Base-by-base conservation (phyloP, 805 yeast genomes). In the Lipomyces orientalis region DNA sequence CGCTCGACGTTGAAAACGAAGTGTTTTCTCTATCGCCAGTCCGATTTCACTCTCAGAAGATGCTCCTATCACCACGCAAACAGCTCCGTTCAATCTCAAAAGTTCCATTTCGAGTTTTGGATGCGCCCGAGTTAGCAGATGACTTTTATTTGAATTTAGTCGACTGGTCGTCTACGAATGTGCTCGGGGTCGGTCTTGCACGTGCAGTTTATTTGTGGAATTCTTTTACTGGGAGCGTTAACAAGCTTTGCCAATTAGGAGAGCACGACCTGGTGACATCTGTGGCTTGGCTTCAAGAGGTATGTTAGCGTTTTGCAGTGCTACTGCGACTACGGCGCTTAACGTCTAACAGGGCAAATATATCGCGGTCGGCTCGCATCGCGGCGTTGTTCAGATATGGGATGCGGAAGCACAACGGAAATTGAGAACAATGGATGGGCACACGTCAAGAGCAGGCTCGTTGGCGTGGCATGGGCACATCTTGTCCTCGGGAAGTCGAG, bases 391-490 rank as follows among this genome's bases (percentile, higher is more conserved):
- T 5, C 97, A 93, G 76, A 93, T 95, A 19, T 95, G 97, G 95
- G 98, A 95, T 78, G 97, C 93, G 0, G 85, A 89, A 12, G 88
- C 90, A 54, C 84, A 86, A 64, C 89, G 90, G 78, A 89, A 97
- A 73, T 87, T 94, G 19, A 84, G 99, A 72, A 89, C 96, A 6
- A 90, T 95, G 93, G 85, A 94, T 1, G 99, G 99, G 3, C 99
- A 95, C 80, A 81, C 86, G 31, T 85, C 88, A 58, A 83, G 99
- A 68, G 97, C 90, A 6, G 55, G 0, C 88, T 88, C 98, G 3
- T 81, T 95, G 65, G 89, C 97, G 0, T 95, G 99, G 98, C 94
- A 94, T 75, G 92, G 90, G 69, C 97, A 94, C 78, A 86, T 95
- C 8, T 80, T 95, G 69, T 85, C 92, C 2, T 88, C 97, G 10